Conservation (phyloP, 2,329 filamentous ascomycete genomes). For the Zymoseptoria pseudotritici region DNA sequence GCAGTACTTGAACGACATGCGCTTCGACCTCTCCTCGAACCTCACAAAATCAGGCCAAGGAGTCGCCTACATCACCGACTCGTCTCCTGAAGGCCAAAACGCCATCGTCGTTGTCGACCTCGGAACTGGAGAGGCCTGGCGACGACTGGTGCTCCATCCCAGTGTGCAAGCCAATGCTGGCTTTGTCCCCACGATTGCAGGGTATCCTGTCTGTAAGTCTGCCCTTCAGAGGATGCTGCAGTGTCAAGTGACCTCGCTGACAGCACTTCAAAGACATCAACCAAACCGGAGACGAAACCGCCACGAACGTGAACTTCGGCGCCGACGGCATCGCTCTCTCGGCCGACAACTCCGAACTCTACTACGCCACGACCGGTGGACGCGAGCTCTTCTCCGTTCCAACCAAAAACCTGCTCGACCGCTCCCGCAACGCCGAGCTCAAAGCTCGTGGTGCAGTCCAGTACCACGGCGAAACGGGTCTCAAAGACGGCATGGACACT, state of each 20-base stretch:
- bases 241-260: background rate
- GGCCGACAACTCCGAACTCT: slow-evolving; percentile 42
- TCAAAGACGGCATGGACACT: slow-evolving; percentile 47
- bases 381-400: slow-evolving; percentile 41
- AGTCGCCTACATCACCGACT: slow-evolving; percentile 49
- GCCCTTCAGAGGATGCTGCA: background rate
- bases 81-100: slow-evolving; percentile 41
- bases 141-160: slow-evolving; percentile 40
- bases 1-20: slow-evolving; percentile 46
- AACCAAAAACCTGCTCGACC: slow-evolving; percentile 38
- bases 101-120: slow-evolving; percentile 46
- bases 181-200: background rate
- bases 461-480: slow-evolving; percentile 41
- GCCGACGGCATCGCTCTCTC: slow-evolving; percentile 46
- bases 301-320: slow-evolving; percentile 37
- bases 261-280: background rate
- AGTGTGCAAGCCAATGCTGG: slow-evolving; percentile 2
- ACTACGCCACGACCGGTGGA: slow-evolving; percentile 39
- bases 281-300: background rate
- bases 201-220: background rate
- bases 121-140: slow-evolving; percentile 42
- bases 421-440: slow-evolving; percentile 35
- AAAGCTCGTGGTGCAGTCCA: slow-evolving; percentile 37
- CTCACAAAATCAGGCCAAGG: slow-evolving; percentile 38
- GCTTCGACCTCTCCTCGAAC: slow-evolving; percentile 43